Evolutionary conservation across 805 yeast species (phyloP), one percentile per base, ranked within the genome.

Genomic region (Saturnispora zaruensis): DNA sequence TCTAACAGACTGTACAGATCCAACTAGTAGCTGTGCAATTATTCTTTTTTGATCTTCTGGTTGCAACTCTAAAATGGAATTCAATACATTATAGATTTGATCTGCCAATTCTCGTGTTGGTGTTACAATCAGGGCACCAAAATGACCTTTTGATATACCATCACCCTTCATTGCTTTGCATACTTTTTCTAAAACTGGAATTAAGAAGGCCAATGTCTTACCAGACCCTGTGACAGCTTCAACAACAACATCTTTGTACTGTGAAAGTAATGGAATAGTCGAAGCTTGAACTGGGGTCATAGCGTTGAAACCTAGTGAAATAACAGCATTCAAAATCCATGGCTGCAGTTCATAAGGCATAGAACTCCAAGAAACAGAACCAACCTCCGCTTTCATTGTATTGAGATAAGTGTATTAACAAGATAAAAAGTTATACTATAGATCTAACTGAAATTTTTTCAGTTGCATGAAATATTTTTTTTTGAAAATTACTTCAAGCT

Each of bases 241-340:
- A 1, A 89, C 98, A 7, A 93, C 93, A 3, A 93, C 96, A 67
- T 93, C 99, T 60, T 91, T 91, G 61, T 89, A 85, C 18, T 81
- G 81, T 21, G 83, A 67, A 55, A 93, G 77, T 52, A 90, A 69
- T 0, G 99, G 99, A 45, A 93, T 85, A 0, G 95, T 82, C 0
- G 97, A 79, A 0, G 99, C 98, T 63, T 93, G 99, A 0, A 93
- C 99, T 0, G 99, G 96, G 0, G 99, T 93, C 96, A 91, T 88
- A 11, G 77, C 64, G 2, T 78, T 76, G 62, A 77, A 90, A 2
- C 95, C 96, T 53, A 84, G 62, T 1, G 90, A 77, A n/a, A 70
- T 66, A 11, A 90, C 73, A 2, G 96, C 93, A 2, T 81, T 84
- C 26, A 56, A 40, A 4, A 87, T 64, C 95, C 95, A 87, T 7